Evolutionary conservation across 2,329 filamentous ascomycete genomes (phyloP), one percentile per base, ranked within the genome.

Genomic region (Arthrobotrys entomopaga): DNA sequence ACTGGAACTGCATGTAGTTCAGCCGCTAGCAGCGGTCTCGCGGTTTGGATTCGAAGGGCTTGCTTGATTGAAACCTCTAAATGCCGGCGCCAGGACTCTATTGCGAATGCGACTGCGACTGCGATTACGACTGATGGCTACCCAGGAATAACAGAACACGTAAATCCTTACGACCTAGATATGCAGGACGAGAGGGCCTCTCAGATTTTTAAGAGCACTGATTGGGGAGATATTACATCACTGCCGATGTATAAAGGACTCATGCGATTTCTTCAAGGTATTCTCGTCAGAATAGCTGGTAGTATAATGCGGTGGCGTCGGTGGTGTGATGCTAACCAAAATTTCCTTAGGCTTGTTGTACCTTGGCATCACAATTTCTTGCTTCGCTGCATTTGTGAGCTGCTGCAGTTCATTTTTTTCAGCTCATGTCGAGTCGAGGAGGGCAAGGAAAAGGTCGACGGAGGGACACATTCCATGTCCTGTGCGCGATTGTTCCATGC

Each of bases 241-340:
- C 10, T 29, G 49, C 10, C 24, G 13, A 53, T 53, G 4, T 53
- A 15, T 29, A 6, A 42, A 57, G 53, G 53, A 43, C 29, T 57
- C 7, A 5, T 29, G 4, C 22, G 53, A 34, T 57, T 43, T 29
- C 22, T 57, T 10, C 53, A 57, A 29, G 26, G 53, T 57, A 57
- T n/a, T 11, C 13, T 7, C 13, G 13, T 40, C 6, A 7, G 13
- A 7, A 40, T 40, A 40, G 6, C 6, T 40, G 7, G 7, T 40
- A 40, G 34, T 40, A 40, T 40, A 34, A 34, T 34, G 29, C 29
- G 10, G 29, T 8, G 1, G 29, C 29, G 10, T 5, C 5, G 1
- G 29, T 34, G 29, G 29, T 8, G 29, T 34, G 29, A 34, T 10
- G 29, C 29, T 34, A 34, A 34, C 2, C n/a, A n/a, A 34, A 34